Conservation (phyloP, 257 asterid genomes). For the Salvia splendens region DNA sequence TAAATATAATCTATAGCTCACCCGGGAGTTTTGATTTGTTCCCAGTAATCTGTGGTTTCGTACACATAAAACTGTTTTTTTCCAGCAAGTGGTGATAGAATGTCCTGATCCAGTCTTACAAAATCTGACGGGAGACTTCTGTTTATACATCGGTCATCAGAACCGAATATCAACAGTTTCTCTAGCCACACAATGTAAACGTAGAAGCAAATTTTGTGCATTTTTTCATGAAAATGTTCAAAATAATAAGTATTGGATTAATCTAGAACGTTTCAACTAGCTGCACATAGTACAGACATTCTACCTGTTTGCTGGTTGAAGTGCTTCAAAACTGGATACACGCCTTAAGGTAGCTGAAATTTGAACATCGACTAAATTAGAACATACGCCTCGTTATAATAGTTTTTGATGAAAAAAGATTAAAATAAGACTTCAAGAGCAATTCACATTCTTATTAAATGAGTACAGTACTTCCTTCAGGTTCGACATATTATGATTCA, state of each 20-base stretch:
- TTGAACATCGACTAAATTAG: slow-evolving; percentile 4
- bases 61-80: slow-evolving; percentile 81
- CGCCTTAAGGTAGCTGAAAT: slow-evolving; percentile 81
- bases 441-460: neutral
- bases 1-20: slow-evolving; percentile 34
- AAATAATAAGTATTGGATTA: neutral
- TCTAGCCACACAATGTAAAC: neutral
- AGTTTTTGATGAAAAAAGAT: neutral
- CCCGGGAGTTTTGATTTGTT: slow-evolving; percentile 95
- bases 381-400: neutral
- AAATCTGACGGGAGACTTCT: slow-evolving; percentile 85
- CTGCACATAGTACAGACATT: neutral
- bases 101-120: slow-evolving; percentile 93
- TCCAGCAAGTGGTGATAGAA: slow-evolving; percentile 89
- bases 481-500: neutral
- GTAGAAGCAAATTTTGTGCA: neutral
- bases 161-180: neutral
- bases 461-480: neutral
- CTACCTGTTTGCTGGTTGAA: slow-evolving; percentile 73
- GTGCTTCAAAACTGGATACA: slow-evolving; percentile 87
- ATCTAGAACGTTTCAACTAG: no score
- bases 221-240: neutral
- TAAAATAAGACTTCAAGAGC: slow-evolving; percentile 1
- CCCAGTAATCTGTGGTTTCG: slow-evolving; percentile 89
- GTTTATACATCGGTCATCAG: slow-evolving; percentile 37